Base-by-base conservation (phyloP, 306 rosid genomes). In the Malus fusca region DNA sequence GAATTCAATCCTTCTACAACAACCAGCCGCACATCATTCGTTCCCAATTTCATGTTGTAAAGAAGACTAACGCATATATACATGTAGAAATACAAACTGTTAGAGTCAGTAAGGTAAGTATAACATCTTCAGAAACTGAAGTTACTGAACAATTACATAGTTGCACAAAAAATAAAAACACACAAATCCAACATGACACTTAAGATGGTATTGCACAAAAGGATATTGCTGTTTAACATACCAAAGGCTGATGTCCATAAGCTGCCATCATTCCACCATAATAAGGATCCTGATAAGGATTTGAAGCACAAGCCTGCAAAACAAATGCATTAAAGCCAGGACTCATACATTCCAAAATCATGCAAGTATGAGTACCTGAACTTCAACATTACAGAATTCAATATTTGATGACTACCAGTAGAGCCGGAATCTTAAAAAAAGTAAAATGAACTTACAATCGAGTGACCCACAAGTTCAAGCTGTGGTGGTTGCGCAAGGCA, bases 391-490 rank as follows among this genome's bases (percentile, higher is more conserved):
- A 71, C 75, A 78, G 26, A 79, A 66, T 51, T 76, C 77, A 70
- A 28, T 58, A 62, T n/a, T 66, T 61, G 52, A 65, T 75, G 78
- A 17, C 48, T 33, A 80, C 70, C 77, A 72, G 43, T 13, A 51
- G 73, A 75, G 55, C 13, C 1, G 9, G 53, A 43, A 48, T 67
- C 22, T 28, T 51, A 10, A 53, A 43, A 58, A 58, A 56, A 35
- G 23, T 63, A 28, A 30, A 30, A 73, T 43, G 40, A 40, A 87
- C 97, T 80, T 78, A 95, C 99, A 79, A 88, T 89, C 76, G 99
- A 90, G 82, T 95, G 99, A 74, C 99, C 98, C 59, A 95, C 90
- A 73, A 90, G 99, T 81, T 95, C 97, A 79, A 95, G 92, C 72
- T 88, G 93, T 33, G 96, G 90, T 30, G 97, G 80, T 78, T 88